A percentile compares a stretch with the other conserved stretches of the same genome.
Conservation (phyloP, 306 rosid genomes). For the Ochetophila trinervis region DNA sequence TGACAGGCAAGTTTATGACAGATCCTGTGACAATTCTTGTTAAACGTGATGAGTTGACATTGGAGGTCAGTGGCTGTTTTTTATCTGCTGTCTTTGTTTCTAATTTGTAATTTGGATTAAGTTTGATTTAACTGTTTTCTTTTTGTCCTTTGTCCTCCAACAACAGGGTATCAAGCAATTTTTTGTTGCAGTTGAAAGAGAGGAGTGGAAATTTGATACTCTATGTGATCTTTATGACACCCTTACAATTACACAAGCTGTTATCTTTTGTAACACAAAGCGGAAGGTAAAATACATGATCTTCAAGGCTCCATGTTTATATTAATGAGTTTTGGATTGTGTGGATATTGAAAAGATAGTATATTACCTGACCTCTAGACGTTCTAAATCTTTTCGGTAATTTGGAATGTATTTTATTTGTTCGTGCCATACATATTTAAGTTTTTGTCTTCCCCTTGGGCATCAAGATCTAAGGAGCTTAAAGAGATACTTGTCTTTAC, state of each 20-base stretch:
- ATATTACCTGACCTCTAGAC: no score
- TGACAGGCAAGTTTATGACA: slow-evolving; percentile 95
- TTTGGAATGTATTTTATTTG: no score
- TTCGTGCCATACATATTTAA: no score
- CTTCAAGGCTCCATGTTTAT: background rate
- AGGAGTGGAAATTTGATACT: slow-evolving; percentile 98
- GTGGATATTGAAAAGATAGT: no score
- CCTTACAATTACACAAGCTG: slow-evolving; percentile 96
- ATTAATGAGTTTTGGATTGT: background rate
- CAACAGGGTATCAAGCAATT: slow-evolving; percentile 97
- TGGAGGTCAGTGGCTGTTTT: slow-evolving; percentile 60
- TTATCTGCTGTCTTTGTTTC: slow-evolving; percentile 11
- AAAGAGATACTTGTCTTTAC: no score
- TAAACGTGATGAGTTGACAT: slow-evolving; percentile 97
- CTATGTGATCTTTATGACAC: slow-evolving; percentile 97
- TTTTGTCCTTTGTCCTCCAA: background rate
- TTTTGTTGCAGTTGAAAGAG: slow-evolving; percentile 95
- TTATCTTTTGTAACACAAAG: slow-evolving; percentile 94
- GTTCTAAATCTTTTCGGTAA: no score
- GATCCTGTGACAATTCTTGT: slow-evolving; percentile 97
- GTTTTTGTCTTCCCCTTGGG: no score
- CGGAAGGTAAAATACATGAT: slow-evolving; percentile 57
- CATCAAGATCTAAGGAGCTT: no score
- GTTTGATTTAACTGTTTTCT: background rate
- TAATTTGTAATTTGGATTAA: slow-evolving; percentile 19